Evolutionary conservation across 2,329 filamentous ascomycete genomes (phyloP), one percentile per base, ranked within the genome.

Genomic region (Aspergillus hiratsukae): DNA sequence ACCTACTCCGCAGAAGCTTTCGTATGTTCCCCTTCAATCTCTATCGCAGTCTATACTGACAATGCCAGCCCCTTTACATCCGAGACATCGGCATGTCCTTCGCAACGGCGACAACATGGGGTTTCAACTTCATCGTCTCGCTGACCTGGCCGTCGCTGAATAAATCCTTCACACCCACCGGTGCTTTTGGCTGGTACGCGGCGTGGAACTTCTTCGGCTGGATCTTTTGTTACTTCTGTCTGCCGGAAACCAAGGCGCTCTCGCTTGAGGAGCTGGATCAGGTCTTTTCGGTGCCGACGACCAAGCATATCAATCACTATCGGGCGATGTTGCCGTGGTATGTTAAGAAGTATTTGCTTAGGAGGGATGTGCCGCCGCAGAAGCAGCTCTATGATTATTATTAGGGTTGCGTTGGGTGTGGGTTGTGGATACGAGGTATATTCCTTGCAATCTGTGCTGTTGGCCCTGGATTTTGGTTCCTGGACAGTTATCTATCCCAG

Each of bases 1-100:
- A 85, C 83, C 0, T 87, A 87, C 66, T 85, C 82, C 0, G 84
- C 85, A 4, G 85, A 87, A 68, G 83, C 82, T 1, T 87, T 86
- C 64, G 53, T 54, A 51, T 10, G 52, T 54, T 8, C 17, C 10
- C n/a, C 35, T 9, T 35, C 31, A 7, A 37, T 43, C n/a, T 4
- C 9, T 8, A n/a, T 5, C 10, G 14, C 28, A 1, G 17, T 48
- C 5, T 11, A 14, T 46, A 48, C 43, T 37, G 29, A 37, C 8
- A 14, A 9, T 11, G 11, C 11, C n/a, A 54, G 53, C 84, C 83
- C 8, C 70, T 85, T 9, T 82, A 85, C 57, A 80, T 86, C 35
- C 80, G 84, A 10, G 79, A 83, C n/a, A 75, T 85, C 9, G 84
- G 83, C 40, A 87, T 87, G 84, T 82, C 81, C 3, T 79, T 75